phyloP scores from a whole-genome alignment of 352 stramenopile species.

The Pythium apleroticum region DNA sequence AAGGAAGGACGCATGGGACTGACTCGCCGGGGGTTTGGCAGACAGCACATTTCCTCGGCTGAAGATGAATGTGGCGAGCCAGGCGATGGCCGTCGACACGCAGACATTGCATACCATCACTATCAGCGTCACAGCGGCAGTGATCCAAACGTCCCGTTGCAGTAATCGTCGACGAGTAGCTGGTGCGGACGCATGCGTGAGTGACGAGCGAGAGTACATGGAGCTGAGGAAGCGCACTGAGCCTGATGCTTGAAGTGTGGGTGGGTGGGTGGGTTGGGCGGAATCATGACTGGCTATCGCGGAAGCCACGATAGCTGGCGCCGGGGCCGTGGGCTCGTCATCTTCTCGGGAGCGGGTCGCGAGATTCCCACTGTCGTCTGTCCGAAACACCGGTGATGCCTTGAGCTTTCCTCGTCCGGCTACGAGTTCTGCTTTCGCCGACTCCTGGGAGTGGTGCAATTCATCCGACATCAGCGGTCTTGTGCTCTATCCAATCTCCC shows the following conservation, averaged over 20 bases:
- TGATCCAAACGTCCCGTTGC: neutral
- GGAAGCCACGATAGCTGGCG: too few relatives aligned
- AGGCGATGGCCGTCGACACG: neutral
- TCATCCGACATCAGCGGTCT: too few relatives aligned
- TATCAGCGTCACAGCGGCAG: neutral
- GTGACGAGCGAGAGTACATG: neutral
- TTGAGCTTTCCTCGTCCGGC: too few relatives aligned
- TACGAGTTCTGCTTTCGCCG: too few relatives aligned
- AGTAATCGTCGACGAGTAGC: neutral
- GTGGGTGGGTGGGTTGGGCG: too few relatives aligned
- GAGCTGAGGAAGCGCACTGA: neutral
- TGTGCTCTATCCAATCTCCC: too few relatives aligned
- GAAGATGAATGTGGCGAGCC: neutral
- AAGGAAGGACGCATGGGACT: neutral
- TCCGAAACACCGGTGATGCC: too few relatives aligned
- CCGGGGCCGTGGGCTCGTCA: too few relatives aligned
- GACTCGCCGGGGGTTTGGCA: neutral
- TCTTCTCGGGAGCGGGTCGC: too few relatives aligned
- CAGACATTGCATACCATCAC: neutral
- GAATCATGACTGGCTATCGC: too few relatives aligned
- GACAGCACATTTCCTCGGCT: slow-evolving; percentile 2
- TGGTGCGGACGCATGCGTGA: neutral
- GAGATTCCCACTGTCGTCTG: too few relatives aligned
- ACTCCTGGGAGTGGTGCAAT: too few relatives aligned
- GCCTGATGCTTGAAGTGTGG: neutral